Evolutionary conservation across 192 early-diverging fungal species (phyloP).

Genomic region (Umbelopsis vinacea): DNA sequence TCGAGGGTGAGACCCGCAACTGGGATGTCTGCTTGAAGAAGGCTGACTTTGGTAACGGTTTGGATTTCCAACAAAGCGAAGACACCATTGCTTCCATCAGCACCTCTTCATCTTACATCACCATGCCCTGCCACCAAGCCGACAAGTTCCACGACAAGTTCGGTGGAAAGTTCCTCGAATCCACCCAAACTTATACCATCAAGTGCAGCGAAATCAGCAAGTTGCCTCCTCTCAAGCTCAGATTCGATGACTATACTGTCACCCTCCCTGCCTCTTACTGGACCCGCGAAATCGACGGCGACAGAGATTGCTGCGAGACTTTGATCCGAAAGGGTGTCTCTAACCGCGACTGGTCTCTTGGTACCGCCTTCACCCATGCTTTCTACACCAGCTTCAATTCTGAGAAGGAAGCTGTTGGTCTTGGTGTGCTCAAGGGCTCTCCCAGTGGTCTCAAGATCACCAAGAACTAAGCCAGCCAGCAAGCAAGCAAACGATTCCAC

Average conservation of each 20-base stretch:
- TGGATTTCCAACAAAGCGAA: neutral
- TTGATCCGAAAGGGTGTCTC: slow-evolving; percentile 30
- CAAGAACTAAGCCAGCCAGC: slow-evolving; percentile 8
- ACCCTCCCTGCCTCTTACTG: slow-evolving; percentile 42
- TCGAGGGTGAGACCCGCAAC: neutral
- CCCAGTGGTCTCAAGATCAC: slow-evolving; percentile 31
- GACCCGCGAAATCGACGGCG: slow-evolving; percentile 32
- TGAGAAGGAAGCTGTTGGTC: slow-evolving; percentile 34
- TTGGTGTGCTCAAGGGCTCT: slow-evolving; percentile 33
- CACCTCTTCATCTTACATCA: slow-evolving; percentile 22
- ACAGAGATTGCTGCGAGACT: slow-evolving; percentile 28
- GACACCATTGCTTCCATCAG: slow-evolving; percentile 17
- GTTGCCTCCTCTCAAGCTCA: slow-evolving; percentile 15
- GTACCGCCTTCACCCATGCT: slow-evolving; percentile 36
- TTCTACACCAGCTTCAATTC: slow-evolving; percentile 44
- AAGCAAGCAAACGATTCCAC: neutral
- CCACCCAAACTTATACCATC: slow-evolving; percentile 37
- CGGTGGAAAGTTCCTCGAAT: slow-evolving; percentile 29
- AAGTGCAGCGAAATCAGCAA: slow-evolving; percentile 40
- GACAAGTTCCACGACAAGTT: slow-evolving; percentile 39
- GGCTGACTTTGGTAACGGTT: slow-evolving; percentile 10
- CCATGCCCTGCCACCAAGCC: slow-evolving; percentile 38
- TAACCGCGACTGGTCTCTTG: slow-evolving; percentile 37
- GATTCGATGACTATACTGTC: slow-evolving; percentile 22
- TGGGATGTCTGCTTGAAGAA: slow-evolving; percentile 23